These are phyloP conservation scores for Eremochloa ophiuroides DNA, from an alignment of 176 grass and related monocot species.

Conservation along the genomic window DNA sequence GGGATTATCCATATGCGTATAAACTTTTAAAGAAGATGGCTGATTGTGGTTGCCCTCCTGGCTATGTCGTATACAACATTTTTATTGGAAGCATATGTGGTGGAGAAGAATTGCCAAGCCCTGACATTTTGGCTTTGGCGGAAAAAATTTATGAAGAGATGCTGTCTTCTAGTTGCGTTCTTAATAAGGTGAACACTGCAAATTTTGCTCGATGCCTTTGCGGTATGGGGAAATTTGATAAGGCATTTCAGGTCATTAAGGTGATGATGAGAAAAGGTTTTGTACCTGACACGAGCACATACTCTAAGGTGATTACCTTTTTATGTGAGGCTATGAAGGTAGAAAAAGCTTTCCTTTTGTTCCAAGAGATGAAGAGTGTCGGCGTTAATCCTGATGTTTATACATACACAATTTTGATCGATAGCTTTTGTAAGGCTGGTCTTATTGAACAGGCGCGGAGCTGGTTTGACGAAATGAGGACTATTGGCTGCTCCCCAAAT, in stretches of 20 bases:
- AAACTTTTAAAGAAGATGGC: conserved; percentile 83
- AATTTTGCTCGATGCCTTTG: conserved; percentile 84
- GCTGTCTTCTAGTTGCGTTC: conserved; percentile 57
- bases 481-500: conserved; percentile 61
- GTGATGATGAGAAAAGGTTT: conserved; percentile 91
- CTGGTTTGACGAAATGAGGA: conserved; percentile 87
- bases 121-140: conserved; percentile 60
- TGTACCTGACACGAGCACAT: conserved; percentile 79
- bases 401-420: conserved; percentile 92
- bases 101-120: conserved; percentile 40
- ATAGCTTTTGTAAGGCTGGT: conserved; percentile 91
- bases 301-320: conserved; percentile 75
- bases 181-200: conserved; percentile 87
- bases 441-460: conserved; percentile 64
- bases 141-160: conserved; percentile 93
- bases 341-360: conserved; percentile 81
- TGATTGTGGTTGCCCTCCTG: conserved; percentile 62
- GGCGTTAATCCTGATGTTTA: conserved; percentile 86
- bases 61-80: conserved; percentile 85
- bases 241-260: conserved; percentile 86
- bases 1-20: conserved; percentile 84
- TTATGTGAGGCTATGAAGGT: conserved; percentile 66
- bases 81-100: conserved; percentile 97
- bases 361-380: conserved; percentile 85
- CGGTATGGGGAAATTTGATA: conserved; percentile 73